phyloP scores from a whole-genome alignment of 2,329 filamentous ascomycete species.

The Curvularia verruculosa region DNA sequence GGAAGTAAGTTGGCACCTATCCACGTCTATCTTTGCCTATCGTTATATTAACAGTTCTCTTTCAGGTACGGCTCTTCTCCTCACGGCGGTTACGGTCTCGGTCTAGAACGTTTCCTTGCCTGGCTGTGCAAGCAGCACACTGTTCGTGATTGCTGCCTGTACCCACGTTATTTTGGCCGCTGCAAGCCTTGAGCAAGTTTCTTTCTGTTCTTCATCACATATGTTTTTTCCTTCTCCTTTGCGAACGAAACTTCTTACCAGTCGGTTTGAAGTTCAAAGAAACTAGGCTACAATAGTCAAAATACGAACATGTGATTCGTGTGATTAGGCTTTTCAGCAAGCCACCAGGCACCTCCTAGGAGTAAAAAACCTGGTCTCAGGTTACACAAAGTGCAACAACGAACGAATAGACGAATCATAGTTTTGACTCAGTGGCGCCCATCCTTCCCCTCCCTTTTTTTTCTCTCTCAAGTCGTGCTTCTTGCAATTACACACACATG shows the following conservation, averaged over 20 bases:
- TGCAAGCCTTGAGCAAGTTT: constrained; percentile 69
- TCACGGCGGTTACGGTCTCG: constrained; percentile 91
- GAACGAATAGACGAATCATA: constrained; percentile 5
- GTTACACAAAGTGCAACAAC: constrained; percentile 15
- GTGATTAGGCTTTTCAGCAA: background rate
- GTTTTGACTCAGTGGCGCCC: constrained; percentile 7
- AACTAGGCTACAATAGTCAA: background rate
- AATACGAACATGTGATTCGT: background rate
- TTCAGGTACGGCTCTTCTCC: constrained; percentile 84
- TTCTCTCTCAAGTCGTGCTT: background rate
- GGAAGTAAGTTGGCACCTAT: constrained; percentile 70
- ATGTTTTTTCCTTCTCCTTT: background rate
- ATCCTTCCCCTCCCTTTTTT: too few relatives aligned
- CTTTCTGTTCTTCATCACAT: background rate
- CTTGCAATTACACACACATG: background rate
- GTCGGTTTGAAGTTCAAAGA: background rate
- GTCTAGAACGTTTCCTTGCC: constrained; percentile 79
- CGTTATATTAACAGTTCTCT: constrained; percentile 23
- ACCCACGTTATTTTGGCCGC: constrained; percentile 79
- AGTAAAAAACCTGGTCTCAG: background rate
- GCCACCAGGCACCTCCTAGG: background rate
- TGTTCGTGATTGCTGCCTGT: constrained; percentile 72
- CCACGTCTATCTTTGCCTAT: background rate
- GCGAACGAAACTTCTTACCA: background rate
- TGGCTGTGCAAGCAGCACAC: constrained; percentile 72